A percentile compares a stretch with the other conserved stretches of the same genome.
Evolutionary conservation across 148 eudicot genomes (phyloP).

Genomic region (Polygonum aviculare): DNA sequence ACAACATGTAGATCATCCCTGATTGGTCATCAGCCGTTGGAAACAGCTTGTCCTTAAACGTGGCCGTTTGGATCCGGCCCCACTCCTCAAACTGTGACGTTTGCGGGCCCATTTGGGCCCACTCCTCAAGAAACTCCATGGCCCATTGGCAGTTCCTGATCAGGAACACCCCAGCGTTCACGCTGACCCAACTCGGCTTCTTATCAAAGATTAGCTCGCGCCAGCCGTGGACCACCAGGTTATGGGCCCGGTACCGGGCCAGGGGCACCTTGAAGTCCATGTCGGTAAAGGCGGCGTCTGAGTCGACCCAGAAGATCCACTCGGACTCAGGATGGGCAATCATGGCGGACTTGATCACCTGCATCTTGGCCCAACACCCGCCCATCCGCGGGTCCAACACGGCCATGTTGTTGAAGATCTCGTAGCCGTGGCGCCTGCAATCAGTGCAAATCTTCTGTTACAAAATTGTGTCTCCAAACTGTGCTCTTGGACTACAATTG

Average conservation of each 20-base stretch:
- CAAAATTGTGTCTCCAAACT: too few species aligned
- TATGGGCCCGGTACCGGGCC: slow-evolving; percentile 42
- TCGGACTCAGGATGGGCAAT: slow-evolving; percentile 93
- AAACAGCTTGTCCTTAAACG: slow-evolving; percentile 48
- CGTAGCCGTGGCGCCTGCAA: slow-evolving; percentile 59
- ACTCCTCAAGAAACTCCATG: slow-evolving; percentile 50
- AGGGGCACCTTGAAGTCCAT: slow-evolving; percentile 82
- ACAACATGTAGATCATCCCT: slow-evolving; percentile 56
- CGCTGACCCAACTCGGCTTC: slow-evolving; percentile 46
- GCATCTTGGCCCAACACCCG: slow-evolving; percentile 74
- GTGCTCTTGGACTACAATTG: too few species aligned
- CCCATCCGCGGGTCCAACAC: slow-evolving; percentile 57
- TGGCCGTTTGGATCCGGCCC: slow-evolving; percentile 44
- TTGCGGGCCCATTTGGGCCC: slow-evolving; percentile 85
- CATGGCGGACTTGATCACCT: slow-evolving; percentile 65
- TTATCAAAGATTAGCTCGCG: slow-evolving; percentile 28
- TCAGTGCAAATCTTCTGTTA: too few species aligned
- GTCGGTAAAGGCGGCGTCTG: slow-evolving; percentile 86
- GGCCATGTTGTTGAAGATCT: slow-evolving; percentile 68
- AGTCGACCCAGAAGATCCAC: slow-evolving; percentile 97
- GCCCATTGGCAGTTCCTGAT: slow-evolving; percentile 73
- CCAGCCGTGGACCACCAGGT: slow-evolving; percentile 70
- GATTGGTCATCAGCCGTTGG: slow-evolving; percentile 79
- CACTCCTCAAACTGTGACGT: slow-evolving; percentile 49
- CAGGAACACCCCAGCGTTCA: slow-evolving; percentile 65